Percentiles rank a stretch among this genome's conserved stretches.
Evolutionary conservation across 2,329 filamentous ascomycete species (phyloP).

Genomic region (Xylariaceae sp.): DNA sequence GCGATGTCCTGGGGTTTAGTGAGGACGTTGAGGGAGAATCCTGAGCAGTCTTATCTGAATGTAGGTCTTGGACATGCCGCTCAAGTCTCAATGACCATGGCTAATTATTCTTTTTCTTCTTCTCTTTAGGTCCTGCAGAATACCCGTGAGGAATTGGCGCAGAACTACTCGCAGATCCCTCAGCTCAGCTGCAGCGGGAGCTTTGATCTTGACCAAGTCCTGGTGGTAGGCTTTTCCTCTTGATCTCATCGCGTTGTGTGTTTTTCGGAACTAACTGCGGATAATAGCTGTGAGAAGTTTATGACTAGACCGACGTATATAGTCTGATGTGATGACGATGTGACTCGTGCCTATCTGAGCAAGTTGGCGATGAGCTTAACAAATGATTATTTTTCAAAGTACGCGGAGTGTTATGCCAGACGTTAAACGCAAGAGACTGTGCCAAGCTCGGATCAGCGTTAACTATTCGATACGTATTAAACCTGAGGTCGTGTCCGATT

Average conservation of each 20-base stretch:
- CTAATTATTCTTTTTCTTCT: background rate
- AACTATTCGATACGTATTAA: background rate
- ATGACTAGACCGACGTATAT: background rate
- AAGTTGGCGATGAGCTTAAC: background rate
- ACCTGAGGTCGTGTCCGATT: too few relatives aligned
- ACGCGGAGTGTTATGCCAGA: background rate
- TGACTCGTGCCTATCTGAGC: background rate
- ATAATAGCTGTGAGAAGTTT: background rate
- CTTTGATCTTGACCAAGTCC: conserved; percentile 26
- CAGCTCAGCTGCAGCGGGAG: conserved; percentile 28
- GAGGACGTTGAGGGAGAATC: conserved; percentile 30
- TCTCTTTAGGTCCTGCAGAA: conserved; percentile 26
- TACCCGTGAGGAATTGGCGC: conserved; percentile 25
- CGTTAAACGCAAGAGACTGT: background rate
- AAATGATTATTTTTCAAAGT: background rate
- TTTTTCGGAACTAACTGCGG: background rate
- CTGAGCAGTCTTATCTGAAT: conserved; percentile 31
- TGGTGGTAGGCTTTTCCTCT: conserved; percentile 18
- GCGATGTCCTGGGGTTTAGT: conserved; percentile 38
- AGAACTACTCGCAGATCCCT: conserved; percentile 30
- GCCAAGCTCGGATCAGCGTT: background rate
- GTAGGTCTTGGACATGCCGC: conserved; percentile 13
- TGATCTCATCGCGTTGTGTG: background rate
- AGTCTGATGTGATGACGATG: background rate
- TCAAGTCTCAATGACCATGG: background rate